Base-by-base conservation (phyloP, 768 basidiomycete genomes). In the Daedalea quercina region DNA sequence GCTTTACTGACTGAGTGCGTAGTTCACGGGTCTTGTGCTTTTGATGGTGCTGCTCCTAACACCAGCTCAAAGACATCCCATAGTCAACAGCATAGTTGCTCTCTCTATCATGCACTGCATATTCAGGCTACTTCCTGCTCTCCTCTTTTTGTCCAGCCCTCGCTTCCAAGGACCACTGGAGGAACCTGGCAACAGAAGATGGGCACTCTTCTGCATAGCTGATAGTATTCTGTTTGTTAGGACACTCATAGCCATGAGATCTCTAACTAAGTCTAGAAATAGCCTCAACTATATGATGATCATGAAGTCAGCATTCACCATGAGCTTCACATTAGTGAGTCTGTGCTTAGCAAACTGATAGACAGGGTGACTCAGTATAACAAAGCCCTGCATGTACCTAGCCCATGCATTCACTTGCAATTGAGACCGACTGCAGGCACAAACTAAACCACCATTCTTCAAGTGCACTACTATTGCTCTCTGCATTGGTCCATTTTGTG, bases 271-370 rank as follows among this genome's bases (percentile, higher is more conserved):
- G 28, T 13, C 25, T 3, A 22, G 31, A n/a, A n/a, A n/a, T 19
- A 63, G 62, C 26, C 25, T 60, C 1, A 57, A 56, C 17, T 63
- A 63, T 35, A 34, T 56, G 3, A 63, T 57, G 1, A 57, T 63
- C 24, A 55, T 54, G 13, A 63, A 59, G 42, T 55, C 62, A 9
- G 58, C 62, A 0, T 63, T 60, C 44, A 45, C 55, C 3, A 55
- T 63, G 45, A 60, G 57, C 57, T 63, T 63, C 53, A 60, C 58
- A 2, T 20, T 60, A 47, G 62, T 63, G 12, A 19, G 56, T 40
- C 3, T 2, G 1, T 40, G 12, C n/a, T n/a, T n/a, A n/a, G n/a
- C n/a, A 40, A 3, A 3, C 17, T 22, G 31, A 34, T 8, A 12
- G 12, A 19, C 19, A 44, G 11, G 13, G 7, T 3, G 8, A 43